A percentile compares a stretch with the other conserved stretches of the same genome.
phyloP scores from a whole-genome alignment of 768 basidiomycete species.

The Phylloporus scabripes region DNA sequence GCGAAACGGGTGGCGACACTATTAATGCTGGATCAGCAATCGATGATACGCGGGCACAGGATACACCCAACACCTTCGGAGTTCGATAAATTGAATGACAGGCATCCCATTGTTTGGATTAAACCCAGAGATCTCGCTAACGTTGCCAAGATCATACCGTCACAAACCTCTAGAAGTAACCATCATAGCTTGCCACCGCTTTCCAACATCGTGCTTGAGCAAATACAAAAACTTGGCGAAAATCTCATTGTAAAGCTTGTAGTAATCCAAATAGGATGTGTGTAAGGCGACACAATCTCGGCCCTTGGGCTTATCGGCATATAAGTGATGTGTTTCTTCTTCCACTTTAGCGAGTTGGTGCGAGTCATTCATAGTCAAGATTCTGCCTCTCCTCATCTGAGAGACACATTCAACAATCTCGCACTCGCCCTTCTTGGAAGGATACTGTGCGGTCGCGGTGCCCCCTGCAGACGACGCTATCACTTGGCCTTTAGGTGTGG shows the following conservation, averaged over 20 bases:
- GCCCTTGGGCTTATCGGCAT: too few relatives aligned
- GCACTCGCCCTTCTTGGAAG: too few relatives aligned
- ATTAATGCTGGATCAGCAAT: not conserved
- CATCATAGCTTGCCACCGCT: constrained; percentile 15
- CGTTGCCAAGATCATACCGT: constrained; percentile 18
- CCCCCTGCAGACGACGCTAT: too few relatives aligned
- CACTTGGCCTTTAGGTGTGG: too few relatives aligned
- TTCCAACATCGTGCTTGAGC: not conserved
- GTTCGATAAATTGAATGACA: constrained; percentile 14
- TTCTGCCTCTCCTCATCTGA: too few relatives aligned
- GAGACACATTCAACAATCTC: too few relatives aligned
- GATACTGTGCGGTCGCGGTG: too few relatives aligned
- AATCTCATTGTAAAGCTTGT: not conserved
- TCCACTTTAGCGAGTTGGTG: too few relatives aligned
- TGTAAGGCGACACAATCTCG: not conserved
- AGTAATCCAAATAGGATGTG: constrained; percentile 8
- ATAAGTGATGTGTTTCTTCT: too few relatives aligned
- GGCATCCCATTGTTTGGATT: constrained; percentile 16
- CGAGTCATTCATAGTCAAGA: too few relatives aligned
- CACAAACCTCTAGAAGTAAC: constrained; percentile 18
- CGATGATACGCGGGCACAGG: not conserved
- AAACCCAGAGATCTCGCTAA: constrained; percentile 19
- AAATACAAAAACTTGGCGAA: constrained; percentile 8
- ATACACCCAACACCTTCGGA: not conserved
- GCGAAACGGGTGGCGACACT: constrained; percentile 9